A percentile compares a stretch with the other conserved stretches of the same genome.
Conservation (phyloP, 2,329 filamentous ascomycete genomes). For the Penicillium sclerotiorum region DNA sequence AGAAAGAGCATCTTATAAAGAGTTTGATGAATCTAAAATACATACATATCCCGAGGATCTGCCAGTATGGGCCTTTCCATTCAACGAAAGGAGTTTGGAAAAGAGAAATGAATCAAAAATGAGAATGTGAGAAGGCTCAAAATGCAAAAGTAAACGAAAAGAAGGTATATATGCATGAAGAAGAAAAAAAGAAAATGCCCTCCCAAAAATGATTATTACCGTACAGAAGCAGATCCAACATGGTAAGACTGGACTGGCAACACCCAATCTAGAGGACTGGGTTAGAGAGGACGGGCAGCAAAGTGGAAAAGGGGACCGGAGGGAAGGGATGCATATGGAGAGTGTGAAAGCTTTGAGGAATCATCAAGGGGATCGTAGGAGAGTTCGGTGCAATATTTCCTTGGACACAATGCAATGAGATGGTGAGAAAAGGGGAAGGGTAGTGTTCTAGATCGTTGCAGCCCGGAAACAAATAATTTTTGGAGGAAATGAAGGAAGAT, state of each 20-base stretch:
- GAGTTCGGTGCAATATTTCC: not conserved
- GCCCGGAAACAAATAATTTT: not conserved
- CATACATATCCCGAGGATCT: constrained; percentile 5
- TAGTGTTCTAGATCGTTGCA: not conserved
- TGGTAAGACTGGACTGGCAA: constrained; percentile 6
- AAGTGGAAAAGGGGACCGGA: not conserved
- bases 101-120: not conserved
- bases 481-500: not conserved
- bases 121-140: constrained; percentile 12
- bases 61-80: constrained; percentile 8
- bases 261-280: constrained; percentile 3
- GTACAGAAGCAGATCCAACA: constrained; percentile 15
- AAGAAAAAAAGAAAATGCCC: constrained; percentile 2
- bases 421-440: constrained; percentile 3
- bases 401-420: constrained; percentile 17
- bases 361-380: constrained; percentile 21
- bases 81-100: constrained; percentile 7
- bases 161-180: constrained; percentile 23
- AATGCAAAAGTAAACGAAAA: constrained; percentile 16
- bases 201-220: constrained; percentile 19
- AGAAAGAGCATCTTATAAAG: not conserved
- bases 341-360: constrained; percentile 12
- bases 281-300: not conserved
- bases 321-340: constrained; percentile 4
- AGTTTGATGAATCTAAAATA: constrained; percentile 6